Conservation (phyloP, 441 rosid species). For the Bocquillonia castaneifolia region DNA sequence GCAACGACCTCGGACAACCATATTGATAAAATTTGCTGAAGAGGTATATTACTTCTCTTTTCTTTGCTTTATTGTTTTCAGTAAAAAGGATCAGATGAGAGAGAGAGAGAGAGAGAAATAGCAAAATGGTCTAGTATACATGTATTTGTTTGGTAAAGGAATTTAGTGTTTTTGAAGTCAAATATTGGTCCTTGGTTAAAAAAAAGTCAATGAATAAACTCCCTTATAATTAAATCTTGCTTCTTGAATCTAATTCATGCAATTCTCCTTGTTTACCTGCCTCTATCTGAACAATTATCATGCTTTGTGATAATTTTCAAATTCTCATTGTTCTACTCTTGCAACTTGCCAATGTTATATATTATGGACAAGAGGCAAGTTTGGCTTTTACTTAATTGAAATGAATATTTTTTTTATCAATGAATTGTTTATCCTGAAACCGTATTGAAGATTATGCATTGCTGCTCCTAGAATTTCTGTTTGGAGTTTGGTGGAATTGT, state of each 20-base stretch:
- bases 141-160: not conserved
- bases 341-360: not conserved
- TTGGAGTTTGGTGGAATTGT: not conserved
- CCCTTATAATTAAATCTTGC: not conserved
- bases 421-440: not conserved
- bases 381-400: not conserved
- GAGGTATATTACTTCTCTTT: conserved; percentile 45
- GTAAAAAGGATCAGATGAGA: not conserved
- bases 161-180: not conserved
- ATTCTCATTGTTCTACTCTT: not conserved
- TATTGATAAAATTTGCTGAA: conserved; percentile 90
- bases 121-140: not conserved
- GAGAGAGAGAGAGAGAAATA: not conserved
- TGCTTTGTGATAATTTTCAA: not conserved
- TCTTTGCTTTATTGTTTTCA: not conserved
- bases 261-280: not conserved
- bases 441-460: not conserved
- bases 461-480: not conserved
- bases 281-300: not conserved
- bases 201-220: not conserved
- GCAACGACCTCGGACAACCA: conserved; percentile 89
- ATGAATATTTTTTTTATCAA: not conserved
- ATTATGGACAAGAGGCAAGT: not conserved
- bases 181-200: not conserved
- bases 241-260: not conserved